Base-by-base conservation (phyloP, 129 eudicot genomes). In the Gnaphalium uliginosum region DNA sequence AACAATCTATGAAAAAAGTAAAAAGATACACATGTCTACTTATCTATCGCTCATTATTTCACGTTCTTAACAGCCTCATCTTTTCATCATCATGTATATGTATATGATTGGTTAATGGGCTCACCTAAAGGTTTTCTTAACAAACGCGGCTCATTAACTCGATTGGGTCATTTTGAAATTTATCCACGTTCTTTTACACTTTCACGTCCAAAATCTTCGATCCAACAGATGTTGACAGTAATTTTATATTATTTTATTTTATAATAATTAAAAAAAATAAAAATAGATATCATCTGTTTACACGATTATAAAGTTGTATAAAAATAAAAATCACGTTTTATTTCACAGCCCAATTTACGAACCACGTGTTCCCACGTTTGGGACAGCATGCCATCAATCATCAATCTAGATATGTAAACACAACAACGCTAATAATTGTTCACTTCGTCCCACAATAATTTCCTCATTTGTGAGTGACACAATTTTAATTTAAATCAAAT, bases 81-180 rank as follows among this genome's bases (percentile, higher is more conserved):
- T 64, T n/a, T n/a, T 72, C 53, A 41, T 41, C 14, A 8, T 39
- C 1, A n/a, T n/a, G n/a, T n/a, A n/a, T n/a, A 2, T 73, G 58
- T 25, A 73, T 61, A 62, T 60, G 30, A 43, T 74, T 62, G 60
- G 35, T 61, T 41, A 60, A 8, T 54, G 66, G 76, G 21, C 53
- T 54, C 66, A 24, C 33, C 21, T 66, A 4, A 66, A 19, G 0
- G 2, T 39, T 9, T 21, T 67, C 4, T 35, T 8, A 39, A 10
- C 72, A 35, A 30, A 59, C 56, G 24, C 41, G 69, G 60, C 1
- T 60, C 60, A 54, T 27, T 33, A 24, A 23, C 59, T 43, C 32
- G 24, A 26, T 60, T 15, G 18, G 30, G n/a, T 18, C 18, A 19
- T 0, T 60, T 59, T 23, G 18, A 59, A 21, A 21, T 22, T 59